A percentile compares a stretch with the other conserved stretches of the same genome.
phyloP scores from a whole-genome alignment of 78 protist genomes.

The Protostelium mycophagum region DNA sequence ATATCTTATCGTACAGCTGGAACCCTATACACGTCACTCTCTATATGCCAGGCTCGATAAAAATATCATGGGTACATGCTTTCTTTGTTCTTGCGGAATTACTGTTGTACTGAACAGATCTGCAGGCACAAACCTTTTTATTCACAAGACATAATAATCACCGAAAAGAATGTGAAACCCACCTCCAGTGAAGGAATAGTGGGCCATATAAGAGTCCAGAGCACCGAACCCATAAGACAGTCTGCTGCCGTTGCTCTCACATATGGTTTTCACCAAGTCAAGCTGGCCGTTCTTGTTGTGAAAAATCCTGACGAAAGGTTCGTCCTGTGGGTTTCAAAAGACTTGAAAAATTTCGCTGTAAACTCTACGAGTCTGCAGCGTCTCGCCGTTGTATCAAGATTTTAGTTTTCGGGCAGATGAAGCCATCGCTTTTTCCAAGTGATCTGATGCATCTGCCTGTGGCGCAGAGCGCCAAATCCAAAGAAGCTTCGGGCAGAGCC shows the following conservation, averaged over 20 bases:
- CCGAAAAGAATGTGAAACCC: neutral
- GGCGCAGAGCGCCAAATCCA: too few relatives aligned
- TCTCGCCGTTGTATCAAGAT: too few relatives aligned
- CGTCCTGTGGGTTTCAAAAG: neutral
- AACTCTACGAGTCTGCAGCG: too few relatives aligned
- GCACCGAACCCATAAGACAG: neutral
- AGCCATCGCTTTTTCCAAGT: too few relatives aligned
- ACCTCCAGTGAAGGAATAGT: neutral
- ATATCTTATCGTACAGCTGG: neutral
- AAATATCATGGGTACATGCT: neutral
- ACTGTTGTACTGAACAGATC: too few relatives aligned
- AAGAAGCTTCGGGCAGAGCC: too few relatives aligned
- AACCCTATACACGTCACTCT: neutral
- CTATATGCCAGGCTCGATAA: too few relatives aligned
- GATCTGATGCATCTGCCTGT: too few relatives aligned
- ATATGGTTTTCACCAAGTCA: neutral
- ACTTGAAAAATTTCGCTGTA: too few relatives aligned
- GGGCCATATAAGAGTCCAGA: neutral
- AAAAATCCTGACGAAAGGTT: neutral
- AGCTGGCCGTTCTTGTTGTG: neutral
- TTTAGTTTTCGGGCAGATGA: too few relatives aligned
- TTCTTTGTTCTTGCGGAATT: too few relatives aligned
- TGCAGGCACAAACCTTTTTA: too few relatives aligned
- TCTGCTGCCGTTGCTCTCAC: neutral
- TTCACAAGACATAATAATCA: neutral